Conservation (phyloP, 108 stramenopile species). For the Cylindrotheca fusiformis region DNA sequence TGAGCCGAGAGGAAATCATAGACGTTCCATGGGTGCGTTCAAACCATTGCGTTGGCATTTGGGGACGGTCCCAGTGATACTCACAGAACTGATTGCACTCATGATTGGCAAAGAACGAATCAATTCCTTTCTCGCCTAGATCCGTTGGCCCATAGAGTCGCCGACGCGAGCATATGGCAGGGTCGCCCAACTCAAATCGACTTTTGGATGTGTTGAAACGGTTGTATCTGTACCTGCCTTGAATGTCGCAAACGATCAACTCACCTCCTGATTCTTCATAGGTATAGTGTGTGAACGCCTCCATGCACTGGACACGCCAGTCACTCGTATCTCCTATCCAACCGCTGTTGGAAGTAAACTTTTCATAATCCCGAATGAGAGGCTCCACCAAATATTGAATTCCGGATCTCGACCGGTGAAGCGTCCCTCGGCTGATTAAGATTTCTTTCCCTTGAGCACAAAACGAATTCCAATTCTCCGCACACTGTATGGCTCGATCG, state of each 20-base stretch:
- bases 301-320: constrained; percentile 42
- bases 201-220: constrained; percentile 31
- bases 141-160: constrained; percentile 62
- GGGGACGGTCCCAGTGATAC: constrained; percentile 45
- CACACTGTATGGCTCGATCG: constrained; percentile 56
- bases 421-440: constrained; percentile 44
- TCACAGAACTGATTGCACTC: constrained; percentile 63
- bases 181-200: constrained; percentile 70
- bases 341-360: constrained; percentile 69
- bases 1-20: constrained; percentile 33
- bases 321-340: constrained; percentile 51
- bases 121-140: constrained; percentile 72
- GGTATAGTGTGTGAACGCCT: constrained; percentile 74
- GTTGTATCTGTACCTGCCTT: constrained; percentile 54
- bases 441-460: constrained; percentile 54
- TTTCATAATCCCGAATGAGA: constrained; percentile 61
- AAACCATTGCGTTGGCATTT: constrained; percentile 44
- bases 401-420: constrained; percentile 37
- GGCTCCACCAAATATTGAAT: constrained; percentile 66
- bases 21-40: constrained; percentile 38
- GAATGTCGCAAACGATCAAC: constrained; percentile 74
- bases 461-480: constrained; percentile 62
- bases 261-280: constrained; percentile 62
- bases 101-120: constrained; percentile 74
- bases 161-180: constrained; percentile 52